phyloP scores from a whole-genome alignment of 768 basidiomycete species.

The Tricholoma saponaceum region DNA sequence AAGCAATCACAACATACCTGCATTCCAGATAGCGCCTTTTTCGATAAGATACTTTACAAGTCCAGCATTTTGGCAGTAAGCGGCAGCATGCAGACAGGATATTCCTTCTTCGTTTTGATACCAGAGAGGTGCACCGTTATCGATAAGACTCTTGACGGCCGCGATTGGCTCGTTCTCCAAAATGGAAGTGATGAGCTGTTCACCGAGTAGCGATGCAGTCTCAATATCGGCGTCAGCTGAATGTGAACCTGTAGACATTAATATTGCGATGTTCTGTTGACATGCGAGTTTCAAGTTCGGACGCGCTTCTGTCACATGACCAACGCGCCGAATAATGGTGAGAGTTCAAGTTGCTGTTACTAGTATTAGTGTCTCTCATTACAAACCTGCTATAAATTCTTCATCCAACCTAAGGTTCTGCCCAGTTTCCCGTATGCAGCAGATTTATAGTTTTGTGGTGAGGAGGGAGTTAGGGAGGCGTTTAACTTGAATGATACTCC shows the following conservation, averaged over 20 bases:
- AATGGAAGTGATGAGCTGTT: conserved; percentile 55
- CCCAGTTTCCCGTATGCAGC: too few species aligned
- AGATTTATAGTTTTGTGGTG: too few species aligned
- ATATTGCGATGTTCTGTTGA: not conserved
- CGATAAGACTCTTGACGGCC: conserved; percentile 46
- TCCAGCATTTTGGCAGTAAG: conserved; percentile 61
- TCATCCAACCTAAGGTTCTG: too few species aligned
- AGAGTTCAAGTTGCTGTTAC: too few species aligned
- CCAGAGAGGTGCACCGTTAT: conserved; percentile 80
- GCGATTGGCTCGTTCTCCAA: conserved; percentile 43
- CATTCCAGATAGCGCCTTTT: conserved; percentile 91
- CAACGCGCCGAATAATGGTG: too few species aligned
- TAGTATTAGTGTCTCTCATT: too few species aligned
- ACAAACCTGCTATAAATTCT: too few species aligned
- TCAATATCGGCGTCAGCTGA: conserved; percentile 31
- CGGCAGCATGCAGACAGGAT: conserved; percentile 85
- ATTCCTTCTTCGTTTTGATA: conserved; percentile 84
- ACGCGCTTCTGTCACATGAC: not conserved
- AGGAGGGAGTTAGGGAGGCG: too few species aligned
- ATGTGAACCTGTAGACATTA: conserved; percentile 7
- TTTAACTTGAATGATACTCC: too few species aligned
- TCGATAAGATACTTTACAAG: conserved; percentile 66
- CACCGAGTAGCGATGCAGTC: conserved; percentile 50
- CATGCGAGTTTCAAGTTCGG: too few species aligned
- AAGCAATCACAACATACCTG: conserved; percentile 41